A percentile compares a stretch with the other conserved stretches of the same genome.
These are phyloP conservation scores for Cryptococcus depauperatus DNA, from an alignment of 1,284 basidiomycete species.

Conservation along the genomic window DNA sequence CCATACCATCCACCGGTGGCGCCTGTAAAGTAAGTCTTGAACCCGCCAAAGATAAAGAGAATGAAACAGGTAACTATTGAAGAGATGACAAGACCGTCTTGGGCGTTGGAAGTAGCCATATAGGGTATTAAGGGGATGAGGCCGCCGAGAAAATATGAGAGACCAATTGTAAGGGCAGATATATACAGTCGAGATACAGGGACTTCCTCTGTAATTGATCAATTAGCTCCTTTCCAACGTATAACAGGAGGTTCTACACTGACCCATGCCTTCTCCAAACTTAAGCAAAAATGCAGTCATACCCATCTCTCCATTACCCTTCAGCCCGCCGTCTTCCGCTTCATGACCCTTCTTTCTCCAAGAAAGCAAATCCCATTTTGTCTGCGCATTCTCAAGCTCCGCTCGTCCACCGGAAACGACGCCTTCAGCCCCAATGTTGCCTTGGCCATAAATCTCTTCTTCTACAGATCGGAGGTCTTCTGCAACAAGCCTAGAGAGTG, in stretches of 20 bases:
- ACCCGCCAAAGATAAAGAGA: slow-evolving; percentile 78
- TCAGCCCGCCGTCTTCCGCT: slow-evolving; percentile 39
- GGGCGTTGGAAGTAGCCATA: slow-evolving; percentile 61
- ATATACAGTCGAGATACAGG: slow-evolving; percentile 62
- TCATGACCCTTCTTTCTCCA: slow-evolving; percentile 15
- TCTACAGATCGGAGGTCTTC: slow-evolving; percentile 64
- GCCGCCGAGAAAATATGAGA: slow-evolving; percentile 63
- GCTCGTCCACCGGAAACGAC: slow-evolving; percentile 44
- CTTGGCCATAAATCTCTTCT: slow-evolving; percentile 30
- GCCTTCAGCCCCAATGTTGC: slow-evolving; percentile 19
- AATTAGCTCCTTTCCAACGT: not conserved
- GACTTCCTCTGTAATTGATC: slow-evolving; percentile 62
- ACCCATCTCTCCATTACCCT: slow-evolving; percentile 69
- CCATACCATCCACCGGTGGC: slow-evolving; percentile 53
- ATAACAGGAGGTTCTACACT: slow-evolving; percentile 27
- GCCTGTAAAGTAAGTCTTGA: slow-evolving; percentile 84
- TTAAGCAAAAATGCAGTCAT: slow-evolving; percentile 85
- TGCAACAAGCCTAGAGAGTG: slow-evolving; percentile 69
- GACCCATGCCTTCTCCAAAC: slow-evolving; percentile 80
- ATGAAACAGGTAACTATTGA: slow-evolving; percentile 66
- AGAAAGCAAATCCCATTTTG: slow-evolving; percentile 15
- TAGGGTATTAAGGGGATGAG: slow-evolving; percentile 83
- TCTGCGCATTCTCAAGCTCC: slow-evolving; percentile 9
- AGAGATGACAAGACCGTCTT: slow-evolving; percentile 41
- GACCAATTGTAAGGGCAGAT: slow-evolving; percentile 91